A percentile compares a stretch with the other conserved stretches of the same genome.
Conservation (phyloP, 164 flowering plant genomes). For the Macadamia integrifolia region DNA sequence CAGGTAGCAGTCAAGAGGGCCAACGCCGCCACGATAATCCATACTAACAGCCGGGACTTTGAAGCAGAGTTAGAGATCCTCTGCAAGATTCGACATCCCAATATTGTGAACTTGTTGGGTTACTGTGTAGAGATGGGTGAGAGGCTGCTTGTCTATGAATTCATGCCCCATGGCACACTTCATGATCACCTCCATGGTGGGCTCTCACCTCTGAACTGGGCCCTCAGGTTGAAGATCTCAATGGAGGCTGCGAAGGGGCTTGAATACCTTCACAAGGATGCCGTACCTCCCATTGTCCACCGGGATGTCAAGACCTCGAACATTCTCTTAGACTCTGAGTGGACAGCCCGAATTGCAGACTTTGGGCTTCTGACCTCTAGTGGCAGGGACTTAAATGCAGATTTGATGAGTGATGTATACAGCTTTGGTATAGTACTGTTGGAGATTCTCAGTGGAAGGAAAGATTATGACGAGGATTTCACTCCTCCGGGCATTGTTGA, state of each 20-base stretch:
- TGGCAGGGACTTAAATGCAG: conserved; percentile 37
- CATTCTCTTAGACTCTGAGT: conserved; percentile 68
- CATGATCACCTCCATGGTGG: conserved; percentile 77
- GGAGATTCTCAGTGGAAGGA: conserved; percentile 81
- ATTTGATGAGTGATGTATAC: conserved; percentile 50
- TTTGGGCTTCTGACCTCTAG: conserved; percentile 51
- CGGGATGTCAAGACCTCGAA: conserved; percentile 67
- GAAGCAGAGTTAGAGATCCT: conserved; percentile 76
- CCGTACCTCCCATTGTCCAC: conserved; percentile 54
- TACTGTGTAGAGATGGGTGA: conserved; percentile 83
- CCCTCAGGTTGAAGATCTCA: conserved; percentile 48
- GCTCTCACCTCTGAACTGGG: conserved; percentile 62
- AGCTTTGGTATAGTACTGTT: conserved; percentile 70
- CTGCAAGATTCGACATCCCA: conserved; percentile 61
- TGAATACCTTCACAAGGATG: conserved; percentile 70
- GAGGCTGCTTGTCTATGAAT: conserved; percentile 73
- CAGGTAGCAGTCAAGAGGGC: conserved; percentile 92
- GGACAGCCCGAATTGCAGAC: conserved; percentile 66
- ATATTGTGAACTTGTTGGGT: conserved; percentile 74
- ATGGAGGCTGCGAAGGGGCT: conserved; percentile 77
- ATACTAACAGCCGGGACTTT: conserved; percentile 61
- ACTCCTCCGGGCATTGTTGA: conserved; percentile 56
- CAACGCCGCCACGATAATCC: conserved; percentile 86
- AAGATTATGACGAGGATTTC: conserved; percentile 61
- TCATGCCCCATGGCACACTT: conserved; percentile 78